Base-by-base conservation (phyloP, 169 alveolate species). In the Sarcocystis neurona region DNA sequence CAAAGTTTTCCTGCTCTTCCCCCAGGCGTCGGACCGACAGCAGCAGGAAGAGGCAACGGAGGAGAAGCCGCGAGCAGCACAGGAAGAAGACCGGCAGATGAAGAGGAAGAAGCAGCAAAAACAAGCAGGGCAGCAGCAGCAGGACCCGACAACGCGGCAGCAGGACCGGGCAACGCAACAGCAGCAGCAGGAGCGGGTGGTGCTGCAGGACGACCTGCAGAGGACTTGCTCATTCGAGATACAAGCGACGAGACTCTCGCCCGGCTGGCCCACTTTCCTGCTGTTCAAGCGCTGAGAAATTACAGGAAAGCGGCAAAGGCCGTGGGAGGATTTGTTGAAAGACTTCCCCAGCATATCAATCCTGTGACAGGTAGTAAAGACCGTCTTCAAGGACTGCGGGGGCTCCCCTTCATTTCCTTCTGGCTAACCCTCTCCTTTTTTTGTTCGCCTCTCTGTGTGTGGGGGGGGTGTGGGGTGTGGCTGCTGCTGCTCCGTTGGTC, bases 221-320 rank as follows among this genome's bases (percentile, higher is more conserved):
- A 88, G 23, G 92, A 94, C 44, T 85, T 53, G 50, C 80, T 95
- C 50, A 92, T 95, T 53, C 93, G 89, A 68, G 96, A 96, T 87
- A 96, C 97, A 23, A 92, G 95, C 20, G 97, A 96, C 43, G 66
- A 92, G 6, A 96, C 97, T 27, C 94, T 96, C 50, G 84, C 94
- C 44, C 84, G 93, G 48, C 92, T 94, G 70, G n/a, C 94, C 37
- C 91, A 94, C 87, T 96, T 92, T 80, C 96, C 96, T 32, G 96
- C 94, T 53, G 94, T 96, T 37, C 88, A 86, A 70, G 93, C 96
- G 20, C 74, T 96, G 74, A 48, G 97, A 18, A 96, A 93, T 48
- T 95, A 93, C 78, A 89, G 97, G 85, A 93, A 87, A 79, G 89
- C 93, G 37, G 89, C 95, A 63, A 96, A 96, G 50, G 95, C 97